Base-by-base conservation (phyloP, 1,284 basidiomycete species). In the Ceratobasidium sp. region DNA sequence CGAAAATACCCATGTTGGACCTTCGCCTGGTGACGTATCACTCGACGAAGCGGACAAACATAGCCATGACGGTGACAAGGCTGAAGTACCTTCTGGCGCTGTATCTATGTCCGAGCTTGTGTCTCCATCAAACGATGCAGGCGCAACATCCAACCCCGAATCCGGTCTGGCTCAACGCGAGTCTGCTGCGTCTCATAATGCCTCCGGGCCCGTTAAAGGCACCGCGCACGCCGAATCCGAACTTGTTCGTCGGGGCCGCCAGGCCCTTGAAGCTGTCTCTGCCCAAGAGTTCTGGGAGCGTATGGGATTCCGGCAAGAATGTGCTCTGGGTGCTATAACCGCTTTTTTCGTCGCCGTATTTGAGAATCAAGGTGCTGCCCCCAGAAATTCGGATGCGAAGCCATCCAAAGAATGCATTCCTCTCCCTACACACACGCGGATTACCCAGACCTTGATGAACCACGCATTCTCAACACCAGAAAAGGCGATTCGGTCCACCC, bases 301-400 rank as follows among this genome's bases (percentile, higher is more conserved):
- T 16, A 95, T 98, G 92, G 94, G 92, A 31, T 96, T 93, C 83
- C 87, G 96, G 41, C 96, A 98, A 80, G 96, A 98, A 81, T 98
- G 96, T 80, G 87, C 92, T 56, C 90, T 77, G 86, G 95, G 85
- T 1, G 92, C 93, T 3, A 86, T 96, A 14, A 96, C 94, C 0
- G 95, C 92, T 0, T 98, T 98, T 84, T 97, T 98, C 81, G 87
- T 88, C 19, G 81, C 94, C 75, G 84, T 84, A 39, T 81, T 87
- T 76, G 76, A 53, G 48, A 76, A 78, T 0, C 78, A 29, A 64
- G 76, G 78, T 19, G 41, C 74, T 0, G 59, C 73, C 46, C 77
- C 77, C 53, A 74, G 63, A 5, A 27, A 3, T 16, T 54, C 39
- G 13, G 62, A 46, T 24, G 80, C 79, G 27, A 74, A 77, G 8